These are phyloP conservation scores for Cyclanthera cordifolia DNA, from an alignment of 306 rosid species.

Conservation along the genomic window DNA sequence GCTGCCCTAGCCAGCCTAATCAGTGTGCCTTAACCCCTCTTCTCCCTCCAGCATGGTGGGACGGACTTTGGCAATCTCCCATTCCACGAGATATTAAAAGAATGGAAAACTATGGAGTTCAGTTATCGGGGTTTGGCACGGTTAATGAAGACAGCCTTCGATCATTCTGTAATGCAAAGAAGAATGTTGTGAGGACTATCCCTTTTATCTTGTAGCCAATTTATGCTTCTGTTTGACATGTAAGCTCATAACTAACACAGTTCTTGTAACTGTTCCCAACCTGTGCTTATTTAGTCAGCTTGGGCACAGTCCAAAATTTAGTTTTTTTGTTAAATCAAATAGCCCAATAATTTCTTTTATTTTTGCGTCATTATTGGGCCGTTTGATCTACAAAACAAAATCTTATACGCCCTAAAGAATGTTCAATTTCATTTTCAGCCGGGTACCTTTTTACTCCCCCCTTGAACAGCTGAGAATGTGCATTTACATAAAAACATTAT, in stretches of 20 bases:
- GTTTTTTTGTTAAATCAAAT: conserved; percentile 1
- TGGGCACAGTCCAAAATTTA: background rate
- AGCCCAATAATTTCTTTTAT: conserved; percentile 1
- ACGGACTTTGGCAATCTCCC: conserved; percentile 85
- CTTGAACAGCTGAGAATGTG: background rate
- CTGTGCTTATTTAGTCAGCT: background rate
- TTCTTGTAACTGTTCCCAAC: background rate
- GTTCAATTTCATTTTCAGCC: background rate
- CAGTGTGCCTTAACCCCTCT: conserved; percentile 85
- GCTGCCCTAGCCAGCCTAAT: conserved; percentile 52
- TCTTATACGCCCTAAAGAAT: background rate
- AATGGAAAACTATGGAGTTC: conserved; percentile 55
- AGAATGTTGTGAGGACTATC: conserved; percentile 43
- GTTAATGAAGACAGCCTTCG: conserved; percentile 40
- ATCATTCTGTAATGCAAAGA: conserved; percentile 51
- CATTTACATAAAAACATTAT: background rate
- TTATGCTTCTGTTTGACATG: conserved; percentile 3
- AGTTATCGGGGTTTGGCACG: conserved; percentile 46
- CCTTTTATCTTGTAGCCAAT: conserved; percentile 37
- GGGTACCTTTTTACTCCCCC: background rate
- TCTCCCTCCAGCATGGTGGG: conserved; percentile 97
- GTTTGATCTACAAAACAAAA: background rate
- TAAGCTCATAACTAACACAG: background rate
- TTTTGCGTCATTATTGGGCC: background rate
- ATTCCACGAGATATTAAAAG: conserved; percentile 50